A percentile compares a stretch with the other conserved stretches of the same genome.
phyloP scores from a whole-genome alignment of 140 eudicot genomes.

The Bidens hawaiensis region DNA sequence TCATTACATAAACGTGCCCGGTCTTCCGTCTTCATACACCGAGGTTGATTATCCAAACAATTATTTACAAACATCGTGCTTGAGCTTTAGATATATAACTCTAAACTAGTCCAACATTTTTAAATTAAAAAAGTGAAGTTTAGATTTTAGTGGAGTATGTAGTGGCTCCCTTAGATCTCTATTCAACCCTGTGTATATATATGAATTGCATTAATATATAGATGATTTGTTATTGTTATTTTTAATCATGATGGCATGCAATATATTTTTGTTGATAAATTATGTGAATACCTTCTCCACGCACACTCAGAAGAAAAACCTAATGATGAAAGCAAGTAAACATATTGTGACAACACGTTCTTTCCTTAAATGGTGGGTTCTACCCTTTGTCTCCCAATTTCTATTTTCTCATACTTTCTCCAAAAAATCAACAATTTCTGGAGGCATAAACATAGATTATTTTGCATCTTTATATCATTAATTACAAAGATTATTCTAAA shows the following conservation, averaged over 20 bases:
- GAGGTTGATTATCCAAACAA: too few species aligned
- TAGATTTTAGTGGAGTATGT: too few species aligned
- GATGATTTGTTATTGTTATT: slow-evolving; percentile 3
- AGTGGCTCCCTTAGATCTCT: neutral
- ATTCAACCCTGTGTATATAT: too few species aligned
- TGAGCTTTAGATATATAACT: neutral
- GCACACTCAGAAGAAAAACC: slow-evolving; percentile 28
- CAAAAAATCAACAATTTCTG: slow-evolving; percentile 2
- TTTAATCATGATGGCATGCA: slow-evolving; percentile 41
- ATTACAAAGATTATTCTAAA: neutral
- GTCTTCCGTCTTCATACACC: too few species aligned
- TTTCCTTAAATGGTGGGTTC: slow-evolving; percentile 38
- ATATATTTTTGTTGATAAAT: slow-evolving; percentile 3
- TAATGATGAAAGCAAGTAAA: slow-evolving; percentile 42
- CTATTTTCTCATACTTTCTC: slow-evolving; percentile 25
- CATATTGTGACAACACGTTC: slow-evolving; percentile 27
- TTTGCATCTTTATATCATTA: neutral
- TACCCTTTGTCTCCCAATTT: slow-evolving; percentile 28
- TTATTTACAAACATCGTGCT: neutral
- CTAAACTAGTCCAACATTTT: neutral
- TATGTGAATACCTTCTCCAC: slow-evolving; percentile 23
- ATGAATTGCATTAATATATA: neutral
- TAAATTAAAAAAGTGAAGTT: too few species aligned
- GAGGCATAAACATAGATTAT: neutral
- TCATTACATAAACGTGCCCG: too few species aligned